phyloP scores from a whole-genome alignment of 257 asterid genomes.

The Leonotis leonurus region DNA sequence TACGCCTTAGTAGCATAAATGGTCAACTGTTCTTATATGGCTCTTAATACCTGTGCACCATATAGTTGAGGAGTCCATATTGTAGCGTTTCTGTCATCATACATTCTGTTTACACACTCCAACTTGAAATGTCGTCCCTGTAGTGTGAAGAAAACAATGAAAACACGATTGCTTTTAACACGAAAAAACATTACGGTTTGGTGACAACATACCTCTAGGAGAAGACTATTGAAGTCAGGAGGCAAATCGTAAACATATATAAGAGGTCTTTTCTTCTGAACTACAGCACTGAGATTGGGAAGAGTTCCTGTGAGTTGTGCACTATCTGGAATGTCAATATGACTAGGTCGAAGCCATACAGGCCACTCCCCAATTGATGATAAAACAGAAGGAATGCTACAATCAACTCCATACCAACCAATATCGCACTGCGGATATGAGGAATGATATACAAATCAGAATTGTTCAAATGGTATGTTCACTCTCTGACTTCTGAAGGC shows the following conservation, averaged over 20 bases:
- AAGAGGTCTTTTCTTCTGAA: conserved; percentile 77
- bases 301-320: conserved; percentile 28
- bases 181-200: background rate
- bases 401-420: conserved; percentile 94
- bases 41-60: conserved; percentile 81
- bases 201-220: conserved; percentile 52
- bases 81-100: conserved; percentile 74
- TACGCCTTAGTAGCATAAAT: background rate
- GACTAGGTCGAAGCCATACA: conserved; percentile 82
- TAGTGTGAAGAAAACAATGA: conserved; percentile 1
- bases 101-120: conserved; percentile 83
- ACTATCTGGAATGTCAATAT: conserved; percentile 45
- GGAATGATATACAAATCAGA: background rate
- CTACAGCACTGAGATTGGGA: conserved; percentile 47
- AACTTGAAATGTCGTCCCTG: conserved; percentile 89
- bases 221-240: conserved; percentile 79
- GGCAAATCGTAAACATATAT: conserved; percentile 90
- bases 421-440: conserved; percentile 56
- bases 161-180: background rate
- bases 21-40: background rate
- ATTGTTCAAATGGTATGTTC: too few relatives aligned
- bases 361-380: conserved; percentile 80
- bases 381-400: conserved; percentile 77
- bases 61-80: conserved; percentile 80
- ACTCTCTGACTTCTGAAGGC: too few relatives aligned